Evolutionary conservation across 495 filamentous ascomycete species (phyloP).

Genomic region (Lophiotrema nucula): DNA sequence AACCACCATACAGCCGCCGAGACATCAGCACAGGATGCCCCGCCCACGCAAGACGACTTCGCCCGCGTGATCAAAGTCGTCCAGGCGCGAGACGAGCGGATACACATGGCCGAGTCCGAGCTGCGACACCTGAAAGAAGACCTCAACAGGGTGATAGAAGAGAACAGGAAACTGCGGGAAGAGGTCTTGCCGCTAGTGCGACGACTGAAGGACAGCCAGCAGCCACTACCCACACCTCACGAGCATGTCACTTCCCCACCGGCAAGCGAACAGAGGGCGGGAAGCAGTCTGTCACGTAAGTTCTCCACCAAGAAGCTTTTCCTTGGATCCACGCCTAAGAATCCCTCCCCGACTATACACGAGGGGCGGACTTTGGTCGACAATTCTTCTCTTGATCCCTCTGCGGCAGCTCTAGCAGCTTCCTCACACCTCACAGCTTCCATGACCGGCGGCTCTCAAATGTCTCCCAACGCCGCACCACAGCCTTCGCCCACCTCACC

Average conservation of each 20-base stretch:
- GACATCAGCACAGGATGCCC: conserved; percentile 76
- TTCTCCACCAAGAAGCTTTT: conserved; percentile 92
- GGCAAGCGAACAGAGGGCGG: conserved; percentile 37
- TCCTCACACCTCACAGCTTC: conserved; percentile 72
- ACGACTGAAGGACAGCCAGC: conserved; percentile 83
- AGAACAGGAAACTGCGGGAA: conserved; percentile 71
- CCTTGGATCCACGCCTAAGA: conserved; percentile 77
- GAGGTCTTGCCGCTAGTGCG: conserved; percentile 83
- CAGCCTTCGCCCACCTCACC: conserved; percentile 87
- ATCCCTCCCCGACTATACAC: conserved; percentile 68
- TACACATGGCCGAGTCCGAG: conserved; percentile 75
- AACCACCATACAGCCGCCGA: conserved; percentile 67
- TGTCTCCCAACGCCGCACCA: conserved; percentile 61
- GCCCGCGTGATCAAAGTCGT: conserved; percentile 84
- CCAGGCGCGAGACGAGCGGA: conserved; percentile 79
- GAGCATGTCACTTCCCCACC: conserved; percentile 45
- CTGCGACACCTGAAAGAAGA: conserved; percentile 63
- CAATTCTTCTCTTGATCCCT: conserved; percentile 55
- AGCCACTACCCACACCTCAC: conserved; percentile 69
- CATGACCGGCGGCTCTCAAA: conserved; percentile 63
- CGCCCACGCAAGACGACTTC: conserved; percentile 87
- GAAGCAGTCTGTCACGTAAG: conserved; percentile 65
- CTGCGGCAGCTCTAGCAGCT: conserved; percentile 65
- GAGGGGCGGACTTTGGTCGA: conserved; percentile 56
- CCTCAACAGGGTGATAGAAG: conserved; percentile 56